A percentile compares a stretch with the other conserved stretches of the same genome.
These are phyloP conservation scores for Diplocarpon rosae DNA, from an alignment of 2,329 filamentous ascomycete species.

Conservation along the genomic window DNA sequence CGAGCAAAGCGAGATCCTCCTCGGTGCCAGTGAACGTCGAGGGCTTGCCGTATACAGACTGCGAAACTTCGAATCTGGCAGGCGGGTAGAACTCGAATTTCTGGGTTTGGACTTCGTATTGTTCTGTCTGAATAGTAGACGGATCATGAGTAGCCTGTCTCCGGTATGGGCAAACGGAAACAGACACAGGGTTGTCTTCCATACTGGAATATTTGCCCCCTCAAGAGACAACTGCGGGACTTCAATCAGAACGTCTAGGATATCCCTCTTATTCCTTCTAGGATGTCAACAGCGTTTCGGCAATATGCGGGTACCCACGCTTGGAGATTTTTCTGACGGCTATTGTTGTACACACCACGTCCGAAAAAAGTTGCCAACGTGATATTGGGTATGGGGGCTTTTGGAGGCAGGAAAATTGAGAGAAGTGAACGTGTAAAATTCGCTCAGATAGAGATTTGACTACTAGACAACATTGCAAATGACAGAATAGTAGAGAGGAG, in stretches of 20 bases:
- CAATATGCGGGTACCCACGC: conserved; percentile 24
- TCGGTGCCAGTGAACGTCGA: conserved; percentile 16
- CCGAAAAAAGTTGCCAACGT: background rate
- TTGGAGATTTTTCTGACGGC: conserved; percentile 6
- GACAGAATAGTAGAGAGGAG: conserved; percentile 7
- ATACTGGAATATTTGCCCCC: conserved; percentile 19
- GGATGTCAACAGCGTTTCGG: conserved; percentile 19
- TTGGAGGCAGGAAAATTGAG: conserved; percentile 4
- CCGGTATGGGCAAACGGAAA: conserved; percentile 26
- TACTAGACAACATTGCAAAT: too few relatives aligned
- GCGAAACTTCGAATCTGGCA: background rate
- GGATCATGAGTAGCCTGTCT: conserved; percentile 19
- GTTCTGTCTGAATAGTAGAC: conserved; percentile 19
- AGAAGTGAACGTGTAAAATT: conserved; percentile 12
- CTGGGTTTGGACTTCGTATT: conserved; percentile 13
- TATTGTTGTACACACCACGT: background rate
- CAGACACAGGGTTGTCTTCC: conserved; percentile 19
- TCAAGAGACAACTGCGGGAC: conserved; percentile 14
- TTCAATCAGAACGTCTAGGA: conserved; percentile 9
- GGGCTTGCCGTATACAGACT: conserved; percentile 10
- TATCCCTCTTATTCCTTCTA: conserved; percentile 21
- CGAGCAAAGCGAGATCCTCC: conserved; percentile 15
- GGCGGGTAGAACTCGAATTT: conserved; percentile 8
- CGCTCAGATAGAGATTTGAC: background rate
- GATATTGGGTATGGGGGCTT: background rate